phyloP scores from a whole-genome alignment of 2,329 filamentous ascomycete species.

The Sclerotiophoma versabilis region DNA sequence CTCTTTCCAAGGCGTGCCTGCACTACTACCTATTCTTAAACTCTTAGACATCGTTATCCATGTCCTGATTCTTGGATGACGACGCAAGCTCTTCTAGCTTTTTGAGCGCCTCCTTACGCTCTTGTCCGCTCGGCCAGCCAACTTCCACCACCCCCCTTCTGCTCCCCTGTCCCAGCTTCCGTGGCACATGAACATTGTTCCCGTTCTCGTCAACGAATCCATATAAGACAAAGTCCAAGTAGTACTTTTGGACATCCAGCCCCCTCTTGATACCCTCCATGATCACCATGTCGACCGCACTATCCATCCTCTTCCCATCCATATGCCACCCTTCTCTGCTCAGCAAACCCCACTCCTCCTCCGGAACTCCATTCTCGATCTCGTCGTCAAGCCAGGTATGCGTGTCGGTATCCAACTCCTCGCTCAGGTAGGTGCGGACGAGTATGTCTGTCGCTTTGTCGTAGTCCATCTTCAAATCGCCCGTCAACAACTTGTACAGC shows the following conservation, averaged over 20 bases:
- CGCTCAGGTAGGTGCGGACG: constrained; percentile 26
- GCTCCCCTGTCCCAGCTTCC: constrained; percentile 61
- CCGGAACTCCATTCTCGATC: constrained; percentile 26
- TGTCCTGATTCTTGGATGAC: no score
- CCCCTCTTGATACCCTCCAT: constrained; percentile 62
- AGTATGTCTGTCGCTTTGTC: constrained; percentile 24
- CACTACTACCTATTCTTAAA: no score
- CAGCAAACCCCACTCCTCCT: constrained; percentile 47
- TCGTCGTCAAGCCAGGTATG: constrained; percentile 35
- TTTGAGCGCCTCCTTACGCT: not conserved
- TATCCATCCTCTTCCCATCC: constrained; percentile 64
- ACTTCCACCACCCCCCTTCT: constrained; percentile 15
- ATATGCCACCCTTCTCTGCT: constrained; percentile 55
- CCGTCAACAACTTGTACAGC: constrained; percentile 54
- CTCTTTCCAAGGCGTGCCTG: no score
- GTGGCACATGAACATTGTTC: constrained; percentile 58
- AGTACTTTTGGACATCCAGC: constrained; percentile 61
- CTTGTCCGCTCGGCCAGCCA: constrained; percentile 3
- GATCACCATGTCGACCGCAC: constrained; percentile 46
- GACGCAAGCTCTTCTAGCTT: not conserved
- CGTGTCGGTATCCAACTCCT: constrained; percentile 28
- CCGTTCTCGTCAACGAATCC: constrained; percentile 64
- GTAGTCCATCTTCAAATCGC: constrained; percentile 57
- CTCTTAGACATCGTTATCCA: no score
- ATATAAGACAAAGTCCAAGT: constrained; percentile 67